These are phyloP conservation scores for Bipolaris oryzae DNA, from an alignment of 2,329 filamentous ascomycete species.

Conservation along the genomic window DNA sequence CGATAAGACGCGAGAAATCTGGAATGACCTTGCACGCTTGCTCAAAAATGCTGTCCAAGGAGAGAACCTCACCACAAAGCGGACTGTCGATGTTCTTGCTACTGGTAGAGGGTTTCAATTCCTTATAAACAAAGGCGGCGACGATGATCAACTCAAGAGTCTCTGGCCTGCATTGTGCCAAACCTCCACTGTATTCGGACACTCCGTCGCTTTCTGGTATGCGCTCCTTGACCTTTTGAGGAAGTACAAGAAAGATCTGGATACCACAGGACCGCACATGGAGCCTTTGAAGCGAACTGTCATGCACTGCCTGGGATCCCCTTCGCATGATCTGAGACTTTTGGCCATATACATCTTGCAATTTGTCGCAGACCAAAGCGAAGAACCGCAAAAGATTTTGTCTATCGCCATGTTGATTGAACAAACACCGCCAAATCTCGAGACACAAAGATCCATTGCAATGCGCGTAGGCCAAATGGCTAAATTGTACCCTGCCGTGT, in stretches of 20 bases:
- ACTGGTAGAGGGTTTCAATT: conserved; percentile 75
- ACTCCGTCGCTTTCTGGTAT: conserved; percentile 49
- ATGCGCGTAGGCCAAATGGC: conserved; percentile 85
- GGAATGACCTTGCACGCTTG: conserved; percentile 27
- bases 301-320: conserved; percentile 73
- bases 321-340: conserved; percentile 75
- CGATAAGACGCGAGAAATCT: conserved; percentile 28
- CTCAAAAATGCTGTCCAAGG: conserved; percentile 26
- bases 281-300: conserved; percentile 69
- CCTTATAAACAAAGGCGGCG: conserved; percentile 65
- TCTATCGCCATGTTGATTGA: conserved; percentile 78
- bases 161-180: conserved; percentile 71
- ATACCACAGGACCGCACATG: conserved; percentile 61
- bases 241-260: conserved; percentile 62
- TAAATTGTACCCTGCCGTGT: conserved; percentile 64
- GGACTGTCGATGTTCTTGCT: conserved; percentile 61
- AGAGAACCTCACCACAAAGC: conserved; percentile 1
- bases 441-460: conserved; percentile 76
- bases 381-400: conserved; percentile 60
- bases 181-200: conserved; percentile 69
- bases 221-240: conserved; percentile 62
- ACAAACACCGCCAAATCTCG: conserved; percentile 75
- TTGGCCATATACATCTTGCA: conserved; percentile 75
- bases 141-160: conserved; percentile 56
- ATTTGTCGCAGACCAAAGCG: conserved; percentile 58